phyloP scores from a whole-genome alignment of 208 protist species.

The Trypanosoma scelopori region DNA sequence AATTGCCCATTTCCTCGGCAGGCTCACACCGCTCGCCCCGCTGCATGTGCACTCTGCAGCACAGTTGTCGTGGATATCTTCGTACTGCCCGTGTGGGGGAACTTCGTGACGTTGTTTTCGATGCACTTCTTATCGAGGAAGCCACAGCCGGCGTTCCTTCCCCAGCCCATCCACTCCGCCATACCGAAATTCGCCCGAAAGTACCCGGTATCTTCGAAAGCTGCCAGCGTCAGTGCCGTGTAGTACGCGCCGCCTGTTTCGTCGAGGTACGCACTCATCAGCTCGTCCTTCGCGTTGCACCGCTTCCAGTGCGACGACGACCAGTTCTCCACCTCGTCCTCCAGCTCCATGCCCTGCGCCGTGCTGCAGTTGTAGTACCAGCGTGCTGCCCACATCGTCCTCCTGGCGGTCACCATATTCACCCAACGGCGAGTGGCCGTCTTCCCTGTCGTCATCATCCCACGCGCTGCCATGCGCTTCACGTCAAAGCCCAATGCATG shows the following conservation, averaged over 20 bases:
- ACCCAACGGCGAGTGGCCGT: background rate
- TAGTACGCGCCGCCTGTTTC: constrained; percentile 22
- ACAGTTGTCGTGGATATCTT: too few species aligned
- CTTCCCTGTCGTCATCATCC: too few species aligned
- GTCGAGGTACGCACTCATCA: constrained; percentile 24
- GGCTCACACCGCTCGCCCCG: too few species aligned
- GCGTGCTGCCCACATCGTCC: background rate
- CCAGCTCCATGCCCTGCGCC: constrained; percentile 32
- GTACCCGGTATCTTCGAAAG: constrained; percentile 35
- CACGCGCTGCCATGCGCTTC: too few species aligned
- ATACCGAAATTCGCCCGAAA: constrained; percentile 32
- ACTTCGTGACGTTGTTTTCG: constrained; percentile 17
- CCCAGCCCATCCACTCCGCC: constrained; percentile 39
- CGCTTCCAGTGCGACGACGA: constrained; percentile 27
- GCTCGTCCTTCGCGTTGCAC: constrained; percentile 36
- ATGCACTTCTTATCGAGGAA: constrained; percentile 33
- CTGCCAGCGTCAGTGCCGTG: constrained; percentile 39
- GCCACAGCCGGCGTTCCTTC: constrained; percentile 27
- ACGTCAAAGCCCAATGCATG: constrained; percentile 12
- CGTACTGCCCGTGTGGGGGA: too few species aligned
- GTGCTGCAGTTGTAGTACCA: constrained; percentile 5
- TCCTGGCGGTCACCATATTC: background rate
- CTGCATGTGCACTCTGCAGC: too few species aligned
- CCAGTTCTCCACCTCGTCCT: constrained; percentile 19
- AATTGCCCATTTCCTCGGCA: too few species aligned